Evolutionary conservation across 176 grass and related monocot species (phyloP).

Genomic region (Carex kokanica): DNA sequence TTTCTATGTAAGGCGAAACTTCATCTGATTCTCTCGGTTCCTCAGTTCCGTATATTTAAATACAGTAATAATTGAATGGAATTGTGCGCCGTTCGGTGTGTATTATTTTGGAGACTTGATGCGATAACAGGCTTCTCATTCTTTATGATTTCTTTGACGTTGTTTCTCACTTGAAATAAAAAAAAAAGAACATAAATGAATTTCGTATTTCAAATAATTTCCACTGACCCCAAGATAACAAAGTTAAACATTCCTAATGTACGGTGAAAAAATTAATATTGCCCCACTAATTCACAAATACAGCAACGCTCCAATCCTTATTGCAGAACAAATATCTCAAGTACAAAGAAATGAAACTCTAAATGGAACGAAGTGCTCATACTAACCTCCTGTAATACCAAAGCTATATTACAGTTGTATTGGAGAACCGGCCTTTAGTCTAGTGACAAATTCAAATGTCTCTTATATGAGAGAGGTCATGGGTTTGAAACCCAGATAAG

Average conservation of each 20-base stretch:
- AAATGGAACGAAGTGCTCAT: background rate
- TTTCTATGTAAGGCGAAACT: background rate
- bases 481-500: too few relatives aligned
- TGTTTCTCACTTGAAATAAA: background rate
- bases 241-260: background rate
- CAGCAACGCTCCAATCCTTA: background rate
- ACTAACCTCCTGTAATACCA: background rate
- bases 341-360: background rate
- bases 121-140: background rate
- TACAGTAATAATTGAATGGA: background rate
- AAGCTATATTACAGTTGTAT: background rate
- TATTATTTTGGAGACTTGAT: background rate
- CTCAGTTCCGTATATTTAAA: background rate
- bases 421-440: background rate
- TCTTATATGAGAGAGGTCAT: too few relatives aligned
- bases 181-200: background rate
- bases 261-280: slow-evolving; percentile 8
- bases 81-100: background rate
- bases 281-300: background rate
- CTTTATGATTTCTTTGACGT: background rate
- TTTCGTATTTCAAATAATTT: background rate
- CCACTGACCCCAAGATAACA: background rate
- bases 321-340: background rate
- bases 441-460: too few relatives aligned
- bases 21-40: slow-evolving; percentile 1